These are phyloP conservation scores for Calonectria henricotiae DNA, from an alignment of 2,329 filamentous ascomycete species.

Conservation along the genomic window DNA sequence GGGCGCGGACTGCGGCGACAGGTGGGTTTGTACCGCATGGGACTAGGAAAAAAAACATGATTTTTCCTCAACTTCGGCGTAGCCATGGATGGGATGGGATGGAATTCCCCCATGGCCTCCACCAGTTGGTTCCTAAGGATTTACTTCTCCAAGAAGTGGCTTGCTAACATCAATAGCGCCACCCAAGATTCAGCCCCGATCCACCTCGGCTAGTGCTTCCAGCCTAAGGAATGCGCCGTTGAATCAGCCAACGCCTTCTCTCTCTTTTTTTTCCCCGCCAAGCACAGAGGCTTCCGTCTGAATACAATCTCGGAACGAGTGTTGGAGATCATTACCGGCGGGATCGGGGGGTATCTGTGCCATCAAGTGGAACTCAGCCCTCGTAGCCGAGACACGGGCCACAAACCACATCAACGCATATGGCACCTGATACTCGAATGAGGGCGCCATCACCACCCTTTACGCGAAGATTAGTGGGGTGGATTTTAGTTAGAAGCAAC, in stretches of 20 bases:
- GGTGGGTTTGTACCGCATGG: too few relatives aligned
- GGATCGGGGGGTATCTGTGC: too few relatives aligned
- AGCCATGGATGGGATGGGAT: neutral
- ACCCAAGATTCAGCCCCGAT: neutral
- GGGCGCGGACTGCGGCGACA: too few relatives aligned
- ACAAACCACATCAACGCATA: too few relatives aligned
- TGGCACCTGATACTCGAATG: too few relatives aligned
- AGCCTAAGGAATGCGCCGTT: neutral
- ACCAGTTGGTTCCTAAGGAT: neutral
- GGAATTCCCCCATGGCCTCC: neutral
- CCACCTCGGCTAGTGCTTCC: neutral
- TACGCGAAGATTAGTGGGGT: neutral
- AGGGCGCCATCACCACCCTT: neutral
- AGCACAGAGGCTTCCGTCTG: neutral
- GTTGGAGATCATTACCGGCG: neutral
- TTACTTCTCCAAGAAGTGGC: neutral
- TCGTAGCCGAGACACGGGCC: too few relatives aligned
- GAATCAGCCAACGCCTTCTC: neutral
- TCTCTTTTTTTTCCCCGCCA: neutral
- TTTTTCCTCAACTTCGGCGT: neutral
- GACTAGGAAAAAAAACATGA: too few relatives aligned
- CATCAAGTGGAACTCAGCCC: too few relatives aligned
- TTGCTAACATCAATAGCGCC: constrained; percentile 2
- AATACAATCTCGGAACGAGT: neutral
- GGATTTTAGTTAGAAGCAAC: neutral